phyloP scores from a whole-genome alignment of 148 eudicot species.

The Fallopia convolvulus region DNA sequence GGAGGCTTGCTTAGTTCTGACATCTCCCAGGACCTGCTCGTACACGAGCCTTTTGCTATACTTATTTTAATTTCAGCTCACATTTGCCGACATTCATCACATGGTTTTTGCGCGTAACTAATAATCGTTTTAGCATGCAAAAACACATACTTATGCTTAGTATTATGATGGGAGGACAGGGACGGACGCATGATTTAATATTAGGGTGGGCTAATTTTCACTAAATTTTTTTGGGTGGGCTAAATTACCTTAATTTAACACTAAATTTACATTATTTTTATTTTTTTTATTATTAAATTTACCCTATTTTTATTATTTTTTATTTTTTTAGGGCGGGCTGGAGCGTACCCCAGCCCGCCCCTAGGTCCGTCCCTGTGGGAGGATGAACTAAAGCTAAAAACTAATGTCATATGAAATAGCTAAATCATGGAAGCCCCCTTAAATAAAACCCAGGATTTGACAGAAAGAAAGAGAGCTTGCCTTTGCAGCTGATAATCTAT shows the following conservation, averaged over 20 bases:
- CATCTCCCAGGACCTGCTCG: background rate
- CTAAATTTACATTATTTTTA: no score
- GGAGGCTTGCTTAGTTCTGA: background rate
- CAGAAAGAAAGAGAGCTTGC: constrained; percentile 27
- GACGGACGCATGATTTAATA: no score
- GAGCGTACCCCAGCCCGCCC: no score
- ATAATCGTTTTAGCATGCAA: background rate
- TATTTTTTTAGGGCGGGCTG: no score
- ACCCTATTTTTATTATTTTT: no score
- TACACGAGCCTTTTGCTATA: background rate
- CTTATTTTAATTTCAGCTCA: background rate
- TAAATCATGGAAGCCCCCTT: constrained; percentile 1
- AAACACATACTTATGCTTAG: background rate
- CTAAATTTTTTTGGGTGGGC: no score
- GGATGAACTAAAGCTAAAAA: background rate
- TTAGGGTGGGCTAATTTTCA: no score
- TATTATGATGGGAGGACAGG: background rate
- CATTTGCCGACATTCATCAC: background rate
- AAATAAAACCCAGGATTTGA: background rate
- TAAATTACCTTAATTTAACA: no score
- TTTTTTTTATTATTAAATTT: no score
- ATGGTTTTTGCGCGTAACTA: background rate
- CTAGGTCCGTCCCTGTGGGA: no score
- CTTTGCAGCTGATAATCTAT: constrained; percentile 66
- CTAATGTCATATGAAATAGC: background rate